Conservation (phyloP, 805 yeast genomes). For the Lachancea sp. region DNA sequence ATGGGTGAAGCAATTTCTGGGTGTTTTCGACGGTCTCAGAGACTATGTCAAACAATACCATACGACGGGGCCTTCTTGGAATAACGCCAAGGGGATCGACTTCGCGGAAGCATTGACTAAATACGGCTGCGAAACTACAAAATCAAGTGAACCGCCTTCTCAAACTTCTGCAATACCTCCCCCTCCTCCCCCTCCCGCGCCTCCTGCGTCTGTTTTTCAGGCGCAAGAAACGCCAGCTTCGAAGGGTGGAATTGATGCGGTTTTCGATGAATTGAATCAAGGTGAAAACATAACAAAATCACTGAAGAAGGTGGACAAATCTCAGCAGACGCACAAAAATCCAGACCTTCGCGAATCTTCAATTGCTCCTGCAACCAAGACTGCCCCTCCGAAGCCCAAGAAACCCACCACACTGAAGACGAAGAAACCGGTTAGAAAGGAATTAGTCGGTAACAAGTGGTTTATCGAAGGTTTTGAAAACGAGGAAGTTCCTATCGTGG, state of each 20-base stretch:
- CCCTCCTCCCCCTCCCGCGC: slow-evolving; percentile 93
- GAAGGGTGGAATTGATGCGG: slow-evolving; percentile 69
- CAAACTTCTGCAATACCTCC: slow-evolving; percentile 40
- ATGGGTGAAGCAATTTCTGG: slow-evolving; percentile 70
- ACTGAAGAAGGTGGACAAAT: slow-evolving; percentile 84
- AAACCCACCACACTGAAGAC: slow-evolving; percentile 60
- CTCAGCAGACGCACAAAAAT: slow-evolving; percentile 91
- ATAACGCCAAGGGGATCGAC: slow-evolving; percentile 48
- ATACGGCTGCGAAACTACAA: slow-evolving; percentile 10
- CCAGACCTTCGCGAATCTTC: slow-evolving; percentile 66
- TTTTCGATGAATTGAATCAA: slow-evolving; percentile 81
- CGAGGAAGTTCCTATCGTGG: slow-evolving; percentile 45
- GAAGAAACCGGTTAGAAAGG: slow-evolving; percentile 55
- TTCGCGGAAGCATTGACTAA: slow-evolving; percentile 45
- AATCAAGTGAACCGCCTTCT: slow-evolving; percentile 20
- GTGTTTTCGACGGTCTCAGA: slow-evolving; percentile 63
- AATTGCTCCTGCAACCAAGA: slow-evolving; percentile 40
- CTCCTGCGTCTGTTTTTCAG: slow-evolving; percentile 69
- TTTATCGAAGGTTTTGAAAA: slow-evolving; percentile 70
- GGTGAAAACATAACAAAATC: slow-evolving; percentile 82
- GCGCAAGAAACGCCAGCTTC: slow-evolving; percentile 25
- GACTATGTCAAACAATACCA: slow-evolving; percentile 71
- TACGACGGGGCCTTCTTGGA: slow-evolving; percentile 82
- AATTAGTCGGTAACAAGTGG: slow-evolving; percentile 86
- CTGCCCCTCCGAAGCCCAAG: slow-evolving; percentile 72